Evolutionary conservation across 352 stramenopile genomes (phyloP).

Genomic region (Phytophthora ramorum): DNA sequence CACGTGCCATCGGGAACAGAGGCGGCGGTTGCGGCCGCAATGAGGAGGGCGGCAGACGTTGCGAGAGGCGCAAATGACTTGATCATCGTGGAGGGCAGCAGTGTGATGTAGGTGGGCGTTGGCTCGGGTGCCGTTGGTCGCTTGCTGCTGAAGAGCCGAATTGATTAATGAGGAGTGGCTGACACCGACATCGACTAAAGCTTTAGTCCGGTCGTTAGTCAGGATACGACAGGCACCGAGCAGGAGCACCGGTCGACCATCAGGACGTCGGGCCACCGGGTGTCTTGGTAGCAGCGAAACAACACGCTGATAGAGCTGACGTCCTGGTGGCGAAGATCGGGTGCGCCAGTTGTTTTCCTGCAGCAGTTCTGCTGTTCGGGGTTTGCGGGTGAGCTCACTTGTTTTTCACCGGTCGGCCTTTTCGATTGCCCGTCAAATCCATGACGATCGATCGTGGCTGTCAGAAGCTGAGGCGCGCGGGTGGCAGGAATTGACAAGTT

Average conservation of each 20-base stretch:
- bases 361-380: conserved; percentile 1
- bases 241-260: conserved; percentile 6
- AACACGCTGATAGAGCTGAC: conserved; percentile 3
- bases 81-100: conserved; percentile 14
- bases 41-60: too few species aligned
- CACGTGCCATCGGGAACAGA: conserved; percentile 22
- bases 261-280: background rate
- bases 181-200: background rate
- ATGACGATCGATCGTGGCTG: conserved; percentile 23
- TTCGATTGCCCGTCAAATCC: conserved; percentile 25
- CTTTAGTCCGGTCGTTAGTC: too few species aligned
- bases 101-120: conserved; percentile 2
- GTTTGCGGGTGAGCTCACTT: conserved; percentile 1
- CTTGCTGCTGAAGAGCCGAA: conserved; percentile 22
- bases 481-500: background rate
- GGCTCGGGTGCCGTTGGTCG: conserved; percentile 9
- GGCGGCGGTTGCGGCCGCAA: too few species aligned
- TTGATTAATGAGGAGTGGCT: conserved; percentile 22
- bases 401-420: too few species aligned
- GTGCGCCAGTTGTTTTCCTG: conserved; percentile 4
- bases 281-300: conserved; percentile 4
- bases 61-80: too few species aligned
- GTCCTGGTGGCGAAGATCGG: conserved; percentile 3
- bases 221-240: too few species aligned
- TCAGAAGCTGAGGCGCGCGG: background rate